A percentile compares a stretch with the other conserved stretches of the same genome.
Conservation (phyloP, 2,329 filamentous ascomycete genomes). For the Proliferodiscus dingleyae region DNA sequence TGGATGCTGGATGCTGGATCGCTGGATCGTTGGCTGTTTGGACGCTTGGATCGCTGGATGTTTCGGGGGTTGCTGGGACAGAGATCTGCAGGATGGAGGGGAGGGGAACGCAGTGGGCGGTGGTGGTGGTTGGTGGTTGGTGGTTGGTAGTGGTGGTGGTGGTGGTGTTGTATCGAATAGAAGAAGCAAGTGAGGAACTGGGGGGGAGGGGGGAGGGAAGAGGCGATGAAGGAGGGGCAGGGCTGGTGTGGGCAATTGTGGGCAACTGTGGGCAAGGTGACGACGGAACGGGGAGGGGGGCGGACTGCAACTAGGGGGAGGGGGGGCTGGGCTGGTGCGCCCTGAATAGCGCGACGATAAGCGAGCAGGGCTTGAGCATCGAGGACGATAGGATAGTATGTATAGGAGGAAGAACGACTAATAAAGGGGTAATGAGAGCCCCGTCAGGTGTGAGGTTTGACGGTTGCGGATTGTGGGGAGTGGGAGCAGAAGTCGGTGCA, state of each 20-base stretch:
- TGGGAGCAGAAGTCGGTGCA: constrained; percentile 1
- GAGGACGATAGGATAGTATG: too few species aligned
- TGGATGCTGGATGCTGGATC: too few species aligned
- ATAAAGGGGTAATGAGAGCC: too few species aligned
- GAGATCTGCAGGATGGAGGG: background rate
- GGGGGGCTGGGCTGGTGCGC: background rate
- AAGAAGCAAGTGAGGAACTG: background rate
- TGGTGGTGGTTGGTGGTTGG: too few species aligned
- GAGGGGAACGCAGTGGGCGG: background rate
- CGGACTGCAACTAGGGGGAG: too few species aligned
- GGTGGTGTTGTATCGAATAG: background rate
- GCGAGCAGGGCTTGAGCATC: constrained; percentile 14
- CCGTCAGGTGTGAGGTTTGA: background rate
- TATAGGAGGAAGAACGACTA: background rate
- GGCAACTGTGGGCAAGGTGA: too few species aligned
- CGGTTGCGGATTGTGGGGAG: background rate
- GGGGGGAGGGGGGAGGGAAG: too few species aligned
- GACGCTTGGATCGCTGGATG: background rate
- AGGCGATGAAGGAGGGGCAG: too few species aligned
- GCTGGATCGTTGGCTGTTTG: too few species aligned
- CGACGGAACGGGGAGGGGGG: too few species aligned
- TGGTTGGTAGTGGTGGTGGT: background rate
- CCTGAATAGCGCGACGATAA: constrained; percentile 21
- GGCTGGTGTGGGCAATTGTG: too few species aligned
- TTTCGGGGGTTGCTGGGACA: too few species aligned